Percentiles rank a stretch among this genome's conserved stretches.
These are phyloP conservation scores for Jamesozyma gamospora DNA, from an alignment of 805 yeast species.

Conservation along the genomic window DNA sequence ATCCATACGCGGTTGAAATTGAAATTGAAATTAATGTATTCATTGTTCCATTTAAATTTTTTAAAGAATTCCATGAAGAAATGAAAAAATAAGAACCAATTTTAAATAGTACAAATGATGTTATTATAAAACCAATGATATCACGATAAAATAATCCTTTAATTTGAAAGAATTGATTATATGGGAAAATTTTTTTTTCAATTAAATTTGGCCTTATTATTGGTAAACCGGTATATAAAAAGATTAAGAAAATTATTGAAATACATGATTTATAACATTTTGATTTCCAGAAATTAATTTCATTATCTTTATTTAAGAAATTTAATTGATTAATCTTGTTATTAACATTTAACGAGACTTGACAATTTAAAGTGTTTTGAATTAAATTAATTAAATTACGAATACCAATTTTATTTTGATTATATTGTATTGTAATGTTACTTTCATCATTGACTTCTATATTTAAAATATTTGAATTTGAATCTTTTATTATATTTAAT, in stretches of 20 bases:
- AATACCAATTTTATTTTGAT: conserved; percentile 45
- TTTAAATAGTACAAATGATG: conserved; percentile 48
- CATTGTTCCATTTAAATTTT: conserved; percentile 76
- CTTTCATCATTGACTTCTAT: no score
- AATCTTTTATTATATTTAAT: no score
- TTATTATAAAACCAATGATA: conserved; percentile 54
- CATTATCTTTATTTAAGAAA: conserved; percentile 57
- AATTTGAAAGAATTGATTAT: conserved; percentile 10
- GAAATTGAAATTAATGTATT: conserved; percentile 82
- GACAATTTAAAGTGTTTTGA: conserved; percentile 39
- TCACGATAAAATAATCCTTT: conserved; percentile 28
- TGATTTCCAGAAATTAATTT: conserved; percentile 59
- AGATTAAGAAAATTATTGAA: conserved; percentile 56
- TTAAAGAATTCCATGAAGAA: conserved; percentile 55
- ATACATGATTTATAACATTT: conserved; percentile 43
- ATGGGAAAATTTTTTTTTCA: conserved; percentile 29
- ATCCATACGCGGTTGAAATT: conserved; percentile 65
- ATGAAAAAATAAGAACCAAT: conserved; percentile 61
- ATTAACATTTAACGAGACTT: conserved; percentile 33
- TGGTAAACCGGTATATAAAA: conserved; percentile 40
- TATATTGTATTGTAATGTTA: conserved; percentile 35
- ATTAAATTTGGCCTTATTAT: conserved; percentile 23
- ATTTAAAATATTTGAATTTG: no score
- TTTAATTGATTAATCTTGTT: conserved; percentile 63
- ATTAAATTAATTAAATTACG: conserved; percentile 50